These are phyloP conservation scores for Colletotrichum trifolii DNA, from an alignment of 2,329 filamentous ascomycete species.

Conservation along the genomic window DNA sequence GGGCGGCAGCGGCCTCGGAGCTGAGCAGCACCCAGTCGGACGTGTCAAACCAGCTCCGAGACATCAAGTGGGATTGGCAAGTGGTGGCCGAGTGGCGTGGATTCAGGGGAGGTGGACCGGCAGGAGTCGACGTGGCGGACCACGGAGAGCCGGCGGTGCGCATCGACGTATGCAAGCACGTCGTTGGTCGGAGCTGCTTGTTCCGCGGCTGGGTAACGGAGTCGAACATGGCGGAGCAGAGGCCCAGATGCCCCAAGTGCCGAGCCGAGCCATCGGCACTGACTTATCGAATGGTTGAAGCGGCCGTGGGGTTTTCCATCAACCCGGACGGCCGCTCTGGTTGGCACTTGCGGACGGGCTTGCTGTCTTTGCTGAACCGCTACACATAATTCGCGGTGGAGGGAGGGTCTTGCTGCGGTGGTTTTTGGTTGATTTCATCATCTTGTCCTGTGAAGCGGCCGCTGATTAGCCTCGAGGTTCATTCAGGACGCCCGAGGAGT, in stretches of 20 bases:
- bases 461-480: no score
- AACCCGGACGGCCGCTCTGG: neutral
- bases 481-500: no score
- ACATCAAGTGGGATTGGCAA: slow-evolving; percentile 8
- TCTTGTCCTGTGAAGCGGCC: no score
- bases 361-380: neutral
- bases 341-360: neutral
- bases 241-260: slow-evolving; percentile 11
- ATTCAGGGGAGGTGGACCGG: neutral
- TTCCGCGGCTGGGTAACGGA: slow-evolving; percentile 22
- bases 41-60: slow-evolving; percentile 16
- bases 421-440: neutral
- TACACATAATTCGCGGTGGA: neutral
- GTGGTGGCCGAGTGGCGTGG: neutral
- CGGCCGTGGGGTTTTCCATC: neutral
- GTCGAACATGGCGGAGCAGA: neutral
- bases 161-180: slow-evolving; percentile 16
- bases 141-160: slow-evolving; percentile 25
- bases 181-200: slow-evolving; percentile 25
- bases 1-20: neutral
- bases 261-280: neutral
- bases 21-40: neutral
- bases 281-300: slow-evolving; percentile 9
- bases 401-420: neutral
- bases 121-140: neutral